A percentile compares a stretch with the other conserved stretches of the same genome.
Conservation (phyloP, 805 yeast genomes). For the Lipomyces spencermartinsiae region DNA sequence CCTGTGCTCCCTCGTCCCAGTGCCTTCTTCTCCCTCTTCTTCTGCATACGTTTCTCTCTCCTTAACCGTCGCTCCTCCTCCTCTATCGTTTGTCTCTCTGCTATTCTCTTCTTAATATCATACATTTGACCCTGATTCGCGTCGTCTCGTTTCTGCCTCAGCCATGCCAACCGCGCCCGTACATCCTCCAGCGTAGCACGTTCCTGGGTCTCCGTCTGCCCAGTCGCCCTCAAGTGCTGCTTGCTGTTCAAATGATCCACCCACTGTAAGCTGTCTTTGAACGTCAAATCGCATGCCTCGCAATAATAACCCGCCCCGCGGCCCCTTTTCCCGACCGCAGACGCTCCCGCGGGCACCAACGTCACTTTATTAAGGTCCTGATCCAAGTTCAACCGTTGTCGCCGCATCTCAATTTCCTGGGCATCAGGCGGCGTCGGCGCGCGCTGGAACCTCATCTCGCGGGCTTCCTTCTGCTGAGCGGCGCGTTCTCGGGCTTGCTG, state of each 20-base stretch:
- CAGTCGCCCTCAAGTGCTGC: constrained; percentile 54
- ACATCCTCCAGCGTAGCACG: constrained; percentile 59
- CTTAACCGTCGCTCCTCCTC: constrained; percentile 49
- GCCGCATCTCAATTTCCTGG: constrained; percentile 40
- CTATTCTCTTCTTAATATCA: constrained; percentile 53
- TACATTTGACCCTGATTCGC: constrained; percentile 39
- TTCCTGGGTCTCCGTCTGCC: constrained; percentile 49
- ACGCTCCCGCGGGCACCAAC: constrained; percentile 47
- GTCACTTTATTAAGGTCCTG: constrained; percentile 46
- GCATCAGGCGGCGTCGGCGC: constrained; percentile 41
- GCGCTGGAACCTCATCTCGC: constrained; percentile 28
- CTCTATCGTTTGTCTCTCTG: constrained; percentile 48
- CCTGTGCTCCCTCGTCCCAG: constrained; percentile 16
- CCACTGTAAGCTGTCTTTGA: constrained; percentile 79
- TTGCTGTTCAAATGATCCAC: constrained; percentile 84
- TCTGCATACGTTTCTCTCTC: constrained; percentile 30
- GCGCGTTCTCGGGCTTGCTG: constrained; percentile 35
- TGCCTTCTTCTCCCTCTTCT: constrained; percentile 35
- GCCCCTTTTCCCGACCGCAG: constrained; percentile 52
- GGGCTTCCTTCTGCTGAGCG: constrained; percentile 27
- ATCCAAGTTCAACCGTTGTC: constrained; percentile 42
- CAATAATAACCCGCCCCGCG: constrained; percentile 85
- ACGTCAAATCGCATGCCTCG: constrained; percentile 77
- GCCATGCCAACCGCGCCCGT: constrained; percentile 47
- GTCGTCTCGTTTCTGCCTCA: constrained; percentile 47